Percentiles rank a stretch among this genome's conserved stretches.
Conservation (phyloP, 1,284 basidiomycete genomes). For the Pyrrhoderma noxium region DNA sequence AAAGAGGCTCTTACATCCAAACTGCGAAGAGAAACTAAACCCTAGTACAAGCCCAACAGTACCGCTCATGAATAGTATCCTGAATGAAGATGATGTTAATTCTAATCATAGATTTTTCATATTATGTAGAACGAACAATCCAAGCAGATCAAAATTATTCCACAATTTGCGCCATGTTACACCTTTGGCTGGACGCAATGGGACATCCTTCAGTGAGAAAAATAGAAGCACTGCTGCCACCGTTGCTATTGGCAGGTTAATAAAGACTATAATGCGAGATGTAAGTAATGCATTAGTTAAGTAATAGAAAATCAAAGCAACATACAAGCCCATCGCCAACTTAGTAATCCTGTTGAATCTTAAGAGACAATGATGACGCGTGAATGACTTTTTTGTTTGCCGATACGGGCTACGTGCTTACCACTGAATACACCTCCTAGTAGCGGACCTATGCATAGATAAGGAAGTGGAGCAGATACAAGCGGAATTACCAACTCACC, state of each 20-base stretch:
- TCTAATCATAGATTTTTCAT: slow-evolving; percentile 16
- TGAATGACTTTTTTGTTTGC: slow-evolving; percentile 8
- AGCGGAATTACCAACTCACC: slow-evolving; percentile 5
- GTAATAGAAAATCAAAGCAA: slow-evolving; percentile 18
- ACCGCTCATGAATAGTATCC: slow-evolving; percentile 65
- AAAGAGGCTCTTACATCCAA: slow-evolving; percentile 49
- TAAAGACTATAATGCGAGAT: slow-evolving; percentile 45
- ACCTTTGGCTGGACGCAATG: slow-evolving; percentile 36
- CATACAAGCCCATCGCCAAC: slow-evolving; percentile 79
- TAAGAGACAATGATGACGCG: slow-evolving; percentile 21
- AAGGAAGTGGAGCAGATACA: not conserved
- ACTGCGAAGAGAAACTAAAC: slow-evolving; percentile 62
- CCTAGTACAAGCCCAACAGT: slow-evolving; percentile 68
- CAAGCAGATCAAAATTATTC: slow-evolving; percentile 62
- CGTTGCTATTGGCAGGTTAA: slow-evolving; percentile 71
- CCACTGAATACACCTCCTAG: slow-evolving; percentile 73
- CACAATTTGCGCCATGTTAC: slow-evolving; percentile 50
- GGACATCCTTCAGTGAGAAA: slow-evolving; percentile 49
- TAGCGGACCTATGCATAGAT: slow-evolving; percentile 45
- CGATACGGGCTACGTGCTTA: slow-evolving; percentile 30
- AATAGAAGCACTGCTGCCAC: slow-evolving; percentile 50
- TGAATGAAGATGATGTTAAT: slow-evolving; percentile 27
- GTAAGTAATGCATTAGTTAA: slow-evolving; percentile 18
- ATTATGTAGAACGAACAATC: slow-evolving; percentile 40
- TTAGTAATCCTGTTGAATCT: slow-evolving; percentile 29